A percentile compares a stretch with the other conserved stretches of the same genome.
Conservation (phyloP, 306 rosid genomes). For the Vigna unguiculata region DNA sequence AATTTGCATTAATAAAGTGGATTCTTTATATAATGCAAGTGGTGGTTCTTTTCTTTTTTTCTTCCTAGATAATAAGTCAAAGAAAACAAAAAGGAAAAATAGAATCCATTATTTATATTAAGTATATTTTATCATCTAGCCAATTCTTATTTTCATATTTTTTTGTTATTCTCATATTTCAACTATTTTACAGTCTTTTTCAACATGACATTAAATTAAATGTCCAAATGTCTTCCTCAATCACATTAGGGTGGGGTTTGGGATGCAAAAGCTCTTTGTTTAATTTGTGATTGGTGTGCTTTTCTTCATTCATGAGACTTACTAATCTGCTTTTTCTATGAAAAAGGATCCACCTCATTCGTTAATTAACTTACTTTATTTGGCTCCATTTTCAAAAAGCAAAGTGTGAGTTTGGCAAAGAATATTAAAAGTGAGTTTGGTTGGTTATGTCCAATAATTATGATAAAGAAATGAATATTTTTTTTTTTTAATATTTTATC, state of each 20-base stretch:
- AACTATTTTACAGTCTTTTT: not conserved
- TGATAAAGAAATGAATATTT: no score
- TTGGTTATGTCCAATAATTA: no score
- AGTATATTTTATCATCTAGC: not conserved
- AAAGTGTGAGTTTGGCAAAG: not conserved
- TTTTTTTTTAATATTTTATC: no score
- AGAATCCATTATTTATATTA: not conserved
- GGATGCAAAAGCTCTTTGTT: not conserved
- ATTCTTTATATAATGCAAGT: no score
- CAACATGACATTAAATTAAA: not conserved
- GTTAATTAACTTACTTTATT: not conserved
- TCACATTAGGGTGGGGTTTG: not conserved
- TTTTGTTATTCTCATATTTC: not conserved
- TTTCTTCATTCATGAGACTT: not conserved
- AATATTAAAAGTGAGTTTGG: no score
- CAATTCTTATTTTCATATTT: not conserved
- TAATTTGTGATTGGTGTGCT: not conserved
- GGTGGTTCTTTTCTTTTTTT: no score
- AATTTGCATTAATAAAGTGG: no score
- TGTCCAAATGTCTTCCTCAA: not conserved
- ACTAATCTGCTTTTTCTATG: not conserved
- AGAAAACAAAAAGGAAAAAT: no score
- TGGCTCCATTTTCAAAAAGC: not conserved
- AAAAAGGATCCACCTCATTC: not conserved
- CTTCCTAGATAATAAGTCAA: no score